Evolutionary conservation across 78 protist genomes (phyloP).

Genomic region (Dictyostelium firmibasis): DNA sequence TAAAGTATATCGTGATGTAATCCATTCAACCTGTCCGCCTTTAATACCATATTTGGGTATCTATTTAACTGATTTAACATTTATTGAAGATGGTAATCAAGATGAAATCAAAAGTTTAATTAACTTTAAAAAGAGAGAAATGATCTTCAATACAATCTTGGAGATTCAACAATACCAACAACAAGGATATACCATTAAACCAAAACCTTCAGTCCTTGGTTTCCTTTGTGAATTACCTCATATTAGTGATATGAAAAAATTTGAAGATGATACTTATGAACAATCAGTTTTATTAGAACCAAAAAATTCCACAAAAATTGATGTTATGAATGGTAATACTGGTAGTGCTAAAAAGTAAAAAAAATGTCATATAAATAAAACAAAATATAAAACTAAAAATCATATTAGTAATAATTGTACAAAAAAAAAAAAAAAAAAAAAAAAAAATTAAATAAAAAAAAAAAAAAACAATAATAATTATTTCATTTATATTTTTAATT

Average conservation of each 20-base stretch:
- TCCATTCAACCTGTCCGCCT: conserved; percentile 45
- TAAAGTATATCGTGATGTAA: conserved; percentile 31
- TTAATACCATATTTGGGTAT: conserved; percentile 51
- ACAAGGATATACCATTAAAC: conserved; percentile 7
- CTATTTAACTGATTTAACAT: conserved; percentile 37
- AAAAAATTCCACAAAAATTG: conserved; percentile 1
- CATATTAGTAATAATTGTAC: not conserved
- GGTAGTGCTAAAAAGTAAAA: not conserved
- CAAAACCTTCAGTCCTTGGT: not conserved
- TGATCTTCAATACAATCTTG: not conserved
- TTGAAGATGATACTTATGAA: conserved; percentile 38
- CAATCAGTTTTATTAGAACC: conserved; percentile 37
- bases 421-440: not conserved
- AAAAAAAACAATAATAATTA: too few relatives aligned
- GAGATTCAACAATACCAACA: conserved; percentile 70
- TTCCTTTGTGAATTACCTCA: conserved; percentile 29
- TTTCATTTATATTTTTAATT: not conserved
- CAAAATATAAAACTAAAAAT: not conserved
- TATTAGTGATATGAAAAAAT: conserved; percentile 9
- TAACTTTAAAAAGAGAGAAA: conserved; percentile 57
- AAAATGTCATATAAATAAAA: not conserved
- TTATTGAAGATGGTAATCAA: conserved; percentile 62
- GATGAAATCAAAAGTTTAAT: conserved; percentile 34
- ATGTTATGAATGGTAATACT: not conserved
- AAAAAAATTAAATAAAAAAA: not conserved